Evolutionary conservation across 2,329 filamentous ascomycete species (phyloP), one percentile per base, ranked within the genome.

Genomic region (Penicillium hordei): DNA sequence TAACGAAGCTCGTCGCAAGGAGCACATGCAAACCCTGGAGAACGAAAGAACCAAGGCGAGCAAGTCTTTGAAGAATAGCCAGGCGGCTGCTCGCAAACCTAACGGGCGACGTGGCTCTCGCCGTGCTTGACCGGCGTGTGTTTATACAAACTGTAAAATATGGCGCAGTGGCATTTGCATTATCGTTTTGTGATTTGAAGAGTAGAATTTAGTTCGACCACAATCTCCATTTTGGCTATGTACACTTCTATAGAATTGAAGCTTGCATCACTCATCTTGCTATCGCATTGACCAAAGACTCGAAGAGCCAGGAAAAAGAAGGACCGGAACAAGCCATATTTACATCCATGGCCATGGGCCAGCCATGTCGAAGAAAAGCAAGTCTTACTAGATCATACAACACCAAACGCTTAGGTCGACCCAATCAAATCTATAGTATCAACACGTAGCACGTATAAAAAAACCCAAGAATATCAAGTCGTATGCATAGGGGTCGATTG

Each of bases 1-100:
- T 17, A 76, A 75, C 33, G 70, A 75, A 50, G 67, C 72, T 19
- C 69, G 68, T 7, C 65, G 70, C 43, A 58, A 66, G 29, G 63
- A 69, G 23, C 63, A 73, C 50, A 43, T 68, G 60, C 51, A 55
- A 57, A 55, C 63, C 19, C 53, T 72, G 23, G 63, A 64, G 52
- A 55, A 57, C 27, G 60, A 72, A 60, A 60, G 63, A 33, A 57
- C 67, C 52, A 70, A 68, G 60, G 66, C 68, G 3, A 58, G 59
- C 46, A 42, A 54, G 38, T 57, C 58, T 10, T 54, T 54, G 45
- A 54, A 61, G 46, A 58, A 57, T 33, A 57, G 58, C 10, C 58
- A 65, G 46, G 27, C 51, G 13, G 54, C 49, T 40, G 58, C 48
- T 19, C 48, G 53, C 21, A 55, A 51, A 27, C 15, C 23, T 3